Evolutionary conservation across 352 stramenopile genomes (phyloP).

Genomic region (Blastocystis sp.): DNA sequence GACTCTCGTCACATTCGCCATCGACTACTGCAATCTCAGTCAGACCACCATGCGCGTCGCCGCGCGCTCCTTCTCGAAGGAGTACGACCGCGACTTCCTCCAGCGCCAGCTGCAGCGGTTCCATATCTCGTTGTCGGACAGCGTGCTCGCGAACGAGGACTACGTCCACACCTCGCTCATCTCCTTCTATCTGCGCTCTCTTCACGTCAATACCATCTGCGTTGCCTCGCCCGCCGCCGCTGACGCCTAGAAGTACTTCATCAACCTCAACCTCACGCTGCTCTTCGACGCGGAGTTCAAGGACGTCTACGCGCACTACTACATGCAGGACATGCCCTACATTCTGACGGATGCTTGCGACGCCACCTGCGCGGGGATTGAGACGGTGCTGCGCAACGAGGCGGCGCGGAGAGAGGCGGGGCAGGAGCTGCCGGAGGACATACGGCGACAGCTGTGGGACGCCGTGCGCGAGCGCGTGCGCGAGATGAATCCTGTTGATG

Average conservation of each 20-base stretch:
- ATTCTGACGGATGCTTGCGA: neutral
- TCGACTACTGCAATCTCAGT: neutral
- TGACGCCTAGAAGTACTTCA: slow-evolving; percentile 21
- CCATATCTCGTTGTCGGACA: neutral
- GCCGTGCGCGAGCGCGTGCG: no score
- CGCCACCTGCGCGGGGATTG: neutral
- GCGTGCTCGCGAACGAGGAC: neutral
- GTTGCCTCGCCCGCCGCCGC: neutral
- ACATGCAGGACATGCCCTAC: slow-evolving; percentile 5
- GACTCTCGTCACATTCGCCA: neutral
- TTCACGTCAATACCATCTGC: neutral
- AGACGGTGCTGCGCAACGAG: neutral
- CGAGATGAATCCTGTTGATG: no score
- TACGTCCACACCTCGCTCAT: slow-evolving; percentile 1
- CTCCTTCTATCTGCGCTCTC: slow-evolving; percentile 22
- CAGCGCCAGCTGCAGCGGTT: neutral
- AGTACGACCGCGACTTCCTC: slow-evolving; percentile 1
- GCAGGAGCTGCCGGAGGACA: no score
- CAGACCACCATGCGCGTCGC: slow-evolving; percentile 16
- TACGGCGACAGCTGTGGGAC: no score
- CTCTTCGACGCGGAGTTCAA: slow-evolving; percentile 56
- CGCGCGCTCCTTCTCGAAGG: slow-evolving; percentile 1
- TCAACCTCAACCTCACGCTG: slow-evolving; percentile 1
- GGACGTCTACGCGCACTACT: neutral
- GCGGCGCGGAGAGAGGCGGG: no score